These are phyloP conservation scores for Mycena latifolia DNA, from an alignment of 768 basidiomycete genomes.

Conservation along the genomic window DNA sequence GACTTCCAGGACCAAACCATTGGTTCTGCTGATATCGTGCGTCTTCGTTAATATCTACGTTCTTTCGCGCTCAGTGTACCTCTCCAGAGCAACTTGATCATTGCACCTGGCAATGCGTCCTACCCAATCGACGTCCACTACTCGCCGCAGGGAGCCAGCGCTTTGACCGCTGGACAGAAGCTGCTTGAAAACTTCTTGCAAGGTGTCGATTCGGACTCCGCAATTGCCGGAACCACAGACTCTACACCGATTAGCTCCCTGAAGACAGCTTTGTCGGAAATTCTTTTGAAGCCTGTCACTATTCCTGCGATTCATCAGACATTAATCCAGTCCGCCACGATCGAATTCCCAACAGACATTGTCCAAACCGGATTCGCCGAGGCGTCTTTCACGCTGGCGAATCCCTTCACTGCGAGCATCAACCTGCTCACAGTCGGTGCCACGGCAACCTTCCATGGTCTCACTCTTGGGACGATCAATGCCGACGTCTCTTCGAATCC, in stretches of 20 bases:
- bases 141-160: constrained; percentile 63
- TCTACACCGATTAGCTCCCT: constrained; percentile 75
- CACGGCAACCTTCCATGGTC: constrained; percentile 64
- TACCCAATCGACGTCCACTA: constrained; percentile 77
- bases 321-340: constrained; percentile 65
- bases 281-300: constrained; percentile 68
- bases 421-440: constrained; percentile 69
- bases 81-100: constrained; percentile 63
- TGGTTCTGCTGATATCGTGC: constrained; percentile 69
- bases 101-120: constrained; percentile 67
- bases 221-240: constrained; percentile 65
- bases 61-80: constrained; percentile 17
- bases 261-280: constrained; percentile 69
- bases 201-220: constrained; percentile 66
- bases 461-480: constrained; percentile 71
- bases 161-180: constrained; percentile 63
- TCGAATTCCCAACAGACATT: constrained; percentile 74
- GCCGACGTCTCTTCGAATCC: constrained; percentile 68
- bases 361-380: constrained; percentile 70
- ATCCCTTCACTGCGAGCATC: constrained; percentile 82
- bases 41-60: constrained; percentile 30
- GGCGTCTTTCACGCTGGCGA: constrained; percentile 68
- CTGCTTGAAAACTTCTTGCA: constrained; percentile 80
- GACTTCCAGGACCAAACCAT: constrained; percentile 69
- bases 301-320: constrained; percentile 76